These are phyloP conservation scores for Mycena rosella DNA, from an alignment of 768 basidiomycete genomes.

Conservation along the genomic window DNA sequence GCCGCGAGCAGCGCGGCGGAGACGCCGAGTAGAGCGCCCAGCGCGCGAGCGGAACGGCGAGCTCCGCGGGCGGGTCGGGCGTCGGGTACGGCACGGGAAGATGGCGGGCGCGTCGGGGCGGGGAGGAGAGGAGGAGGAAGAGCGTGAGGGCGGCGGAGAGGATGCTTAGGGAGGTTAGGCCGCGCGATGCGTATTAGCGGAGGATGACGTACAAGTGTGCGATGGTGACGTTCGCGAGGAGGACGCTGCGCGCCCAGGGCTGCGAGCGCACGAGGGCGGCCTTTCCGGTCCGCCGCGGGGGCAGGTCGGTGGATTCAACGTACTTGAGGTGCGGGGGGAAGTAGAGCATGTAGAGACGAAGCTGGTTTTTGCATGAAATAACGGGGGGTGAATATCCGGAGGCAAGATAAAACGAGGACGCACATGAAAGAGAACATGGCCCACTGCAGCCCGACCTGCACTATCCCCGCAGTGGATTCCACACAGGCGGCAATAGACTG, in stretches of 20 bases:
- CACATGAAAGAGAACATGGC: slow-evolving; percentile 86
- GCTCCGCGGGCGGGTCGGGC: slow-evolving; percentile 49
- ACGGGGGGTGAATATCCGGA: neutral
- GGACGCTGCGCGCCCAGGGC: slow-evolving; percentile 80
- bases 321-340: slow-evolving; percentile 91
- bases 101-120: slow-evolving; percentile 46
- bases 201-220: slow-evolving; percentile 75
- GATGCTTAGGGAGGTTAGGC: slow-evolving; percentile 51
- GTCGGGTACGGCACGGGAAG: slow-evolving; percentile 52
- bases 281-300: slow-evolving; percentile 7
- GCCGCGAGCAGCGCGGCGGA: slow-evolving; percentile 82
- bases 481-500: slow-evolving; percentile 68
- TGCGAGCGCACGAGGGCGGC: neutral
- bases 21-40: slow-evolving; percentile 94
- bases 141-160: slow-evolving; percentile 73
- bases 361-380: too few relatives aligned
- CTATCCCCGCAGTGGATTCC: slow-evolving; percentile 75
- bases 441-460: slow-evolving; percentile 90
- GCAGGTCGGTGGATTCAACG: slow-evolving; percentile 42
- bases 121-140: slow-evolving; percentile 66
- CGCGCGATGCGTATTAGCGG: neutral
- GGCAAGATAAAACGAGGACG: slow-evolving; percentile 43
- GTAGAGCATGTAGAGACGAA: slow-evolving; percentile 92
- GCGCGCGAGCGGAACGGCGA: slow-evolving; percentile 32
- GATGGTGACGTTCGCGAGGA: slow-evolving; percentile 77